These are phyloP conservation scores for Lenwebbia sp. DNA, from an alignment of 345 rosid species.

Conservation along the genomic window DNA sequence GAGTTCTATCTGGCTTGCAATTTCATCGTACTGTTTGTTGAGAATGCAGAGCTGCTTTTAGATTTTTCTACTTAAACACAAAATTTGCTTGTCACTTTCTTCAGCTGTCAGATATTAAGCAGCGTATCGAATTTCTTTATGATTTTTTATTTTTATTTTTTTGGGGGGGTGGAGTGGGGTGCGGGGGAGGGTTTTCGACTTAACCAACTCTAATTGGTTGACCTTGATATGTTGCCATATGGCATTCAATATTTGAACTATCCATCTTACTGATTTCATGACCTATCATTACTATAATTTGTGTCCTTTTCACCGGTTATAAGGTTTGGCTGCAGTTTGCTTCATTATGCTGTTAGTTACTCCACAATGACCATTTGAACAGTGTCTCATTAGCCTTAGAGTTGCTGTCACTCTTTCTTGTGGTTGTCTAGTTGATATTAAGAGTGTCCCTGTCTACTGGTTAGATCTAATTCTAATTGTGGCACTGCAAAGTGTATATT, in stretches of 20 bases:
- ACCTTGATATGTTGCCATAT: not conserved
- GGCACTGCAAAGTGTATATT: not conserved
- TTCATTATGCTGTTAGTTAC: not conserved
- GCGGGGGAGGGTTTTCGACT: not conserved
- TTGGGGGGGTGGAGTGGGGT: not conserved
- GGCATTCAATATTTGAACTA: not conserved
- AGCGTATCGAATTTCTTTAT: not conserved
- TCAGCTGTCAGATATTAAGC: not conserved
- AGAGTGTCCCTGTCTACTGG: not conserved
- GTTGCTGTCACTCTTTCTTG: not conserved
- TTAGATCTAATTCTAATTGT: not conserved
- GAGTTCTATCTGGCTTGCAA: slow-evolving; percentile 22
- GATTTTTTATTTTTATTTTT: not conserved
- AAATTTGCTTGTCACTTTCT: not conserved
- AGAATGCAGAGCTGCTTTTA: not conserved
- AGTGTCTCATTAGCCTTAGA: not conserved
- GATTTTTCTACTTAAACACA: not conserved
- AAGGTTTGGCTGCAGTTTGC: not conserved
- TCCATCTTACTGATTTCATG: not conserved
- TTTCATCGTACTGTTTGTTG: not conserved
- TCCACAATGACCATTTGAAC: not conserved
- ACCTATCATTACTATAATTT: not conserved
- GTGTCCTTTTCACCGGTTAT: not conserved
- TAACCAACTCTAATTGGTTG: not conserved
- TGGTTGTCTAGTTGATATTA: not conserved